These are phyloP conservation scores for Meredithiella fracta DNA, from an alignment of 2,329 filamentous ascomycete species.

Conservation along the genomic window DNA sequence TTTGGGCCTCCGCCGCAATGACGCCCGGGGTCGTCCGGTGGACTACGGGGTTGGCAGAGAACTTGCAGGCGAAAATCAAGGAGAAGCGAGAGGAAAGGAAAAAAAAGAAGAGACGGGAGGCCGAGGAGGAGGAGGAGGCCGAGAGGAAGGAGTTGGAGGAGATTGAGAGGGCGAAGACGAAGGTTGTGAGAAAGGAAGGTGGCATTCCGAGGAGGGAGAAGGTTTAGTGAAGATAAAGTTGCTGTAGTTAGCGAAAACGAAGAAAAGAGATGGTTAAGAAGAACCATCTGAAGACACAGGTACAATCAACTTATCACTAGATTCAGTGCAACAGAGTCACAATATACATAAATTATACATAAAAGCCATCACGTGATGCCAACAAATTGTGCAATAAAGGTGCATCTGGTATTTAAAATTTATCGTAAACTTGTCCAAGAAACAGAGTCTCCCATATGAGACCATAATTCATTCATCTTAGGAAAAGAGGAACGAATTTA, in stretches of 20 bases:
- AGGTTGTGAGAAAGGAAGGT: background rate
- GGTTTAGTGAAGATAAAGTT: background rate
- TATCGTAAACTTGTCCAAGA: background rate
- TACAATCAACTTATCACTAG: background rate
- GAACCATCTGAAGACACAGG: no score
- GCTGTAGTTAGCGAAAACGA: no score
- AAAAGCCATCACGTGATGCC: no score
- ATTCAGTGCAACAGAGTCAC: no score
- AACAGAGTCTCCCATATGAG: no score
- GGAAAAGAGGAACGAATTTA: conserved; percentile 20
- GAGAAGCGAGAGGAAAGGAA: background rate
- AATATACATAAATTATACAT: background rate
- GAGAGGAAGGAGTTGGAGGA: background rate
- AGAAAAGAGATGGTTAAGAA: no score
- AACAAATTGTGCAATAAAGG: no score
- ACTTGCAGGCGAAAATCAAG: background rate
- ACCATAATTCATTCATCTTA: conserved; percentile 1
- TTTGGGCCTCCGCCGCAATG: conserved; percentile 66
- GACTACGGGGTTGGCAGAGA: background rate
- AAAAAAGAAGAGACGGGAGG: background rate
- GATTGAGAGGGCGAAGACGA: background rate
- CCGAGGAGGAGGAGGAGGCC: background rate
- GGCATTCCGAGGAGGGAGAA: background rate
- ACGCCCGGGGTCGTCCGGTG: conserved; percentile 70
- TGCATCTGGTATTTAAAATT: conserved; percentile 1